Conservation (phyloP, 2,329 filamentous ascomycete species). For the Bertia moriformis region DNA sequence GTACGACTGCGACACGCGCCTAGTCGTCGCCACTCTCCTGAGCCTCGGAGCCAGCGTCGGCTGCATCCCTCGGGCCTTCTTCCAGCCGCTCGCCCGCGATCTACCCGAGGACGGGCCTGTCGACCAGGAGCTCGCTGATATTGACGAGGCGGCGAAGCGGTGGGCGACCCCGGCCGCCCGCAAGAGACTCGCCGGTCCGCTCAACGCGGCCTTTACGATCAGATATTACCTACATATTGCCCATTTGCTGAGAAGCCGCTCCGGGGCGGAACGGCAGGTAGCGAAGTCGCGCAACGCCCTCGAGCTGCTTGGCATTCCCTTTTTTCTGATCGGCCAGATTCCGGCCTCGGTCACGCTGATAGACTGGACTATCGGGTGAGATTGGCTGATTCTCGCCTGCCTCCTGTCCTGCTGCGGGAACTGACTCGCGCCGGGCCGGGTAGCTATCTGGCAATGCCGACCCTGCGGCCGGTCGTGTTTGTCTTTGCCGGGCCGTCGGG, state of each 20-base stretch:
- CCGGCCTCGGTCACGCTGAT: conserved; percentile 10
- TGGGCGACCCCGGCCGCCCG: conserved; percentile 4
- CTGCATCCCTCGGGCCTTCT: conserved; percentile 12
- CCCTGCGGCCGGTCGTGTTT: conserved; percentile 18
- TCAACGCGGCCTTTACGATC: conserved; percentile 15
- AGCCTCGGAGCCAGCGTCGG: conserved; percentile 12
- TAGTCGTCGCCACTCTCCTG: conserved; percentile 11
- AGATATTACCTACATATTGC: conserved; percentile 15
- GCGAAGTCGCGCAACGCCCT: conserved; percentile 9
- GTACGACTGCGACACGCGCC: conserved; percentile 8
- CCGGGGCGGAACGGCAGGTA: conserved; percentile 11
- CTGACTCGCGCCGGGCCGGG: conserved; percentile 10
- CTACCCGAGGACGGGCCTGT: conserved; percentile 8
- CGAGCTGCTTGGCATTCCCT: conserved; percentile 14
- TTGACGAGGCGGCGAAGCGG: conserved; percentile 2
- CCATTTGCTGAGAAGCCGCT: conserved; percentile 7
- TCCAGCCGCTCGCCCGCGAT: conserved; percentile 8
- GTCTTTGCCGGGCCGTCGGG: conserved; percentile 28
- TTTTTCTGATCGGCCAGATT: conserved; percentile 18
- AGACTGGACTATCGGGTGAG: no score
- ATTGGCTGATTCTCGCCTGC: no score
- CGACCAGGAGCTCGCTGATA: no score
- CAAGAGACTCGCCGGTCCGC: conserved; percentile 9
- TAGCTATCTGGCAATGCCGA: conserved; percentile 13
- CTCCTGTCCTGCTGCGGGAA: no score